Evolutionary conservation across 345 rosid species (phyloP).

Genomic region (Physaria fendleri): DNA sequence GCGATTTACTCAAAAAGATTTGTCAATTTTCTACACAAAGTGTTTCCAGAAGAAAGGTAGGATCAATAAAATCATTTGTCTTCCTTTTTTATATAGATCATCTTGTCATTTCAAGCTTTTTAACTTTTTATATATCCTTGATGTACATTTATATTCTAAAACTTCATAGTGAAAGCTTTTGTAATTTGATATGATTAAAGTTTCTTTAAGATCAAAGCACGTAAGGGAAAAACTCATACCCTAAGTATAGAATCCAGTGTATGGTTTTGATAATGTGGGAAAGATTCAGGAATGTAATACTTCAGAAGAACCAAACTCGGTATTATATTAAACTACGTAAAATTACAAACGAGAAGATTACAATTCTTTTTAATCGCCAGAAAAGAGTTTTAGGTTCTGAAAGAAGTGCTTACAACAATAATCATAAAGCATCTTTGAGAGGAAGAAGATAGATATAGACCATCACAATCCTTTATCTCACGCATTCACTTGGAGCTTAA

Average conservation of each 20-base stretch:
- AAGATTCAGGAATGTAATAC: no score
- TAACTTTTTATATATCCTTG: conserved; percentile 12
- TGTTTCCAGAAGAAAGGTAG: conserved; percentile 45
- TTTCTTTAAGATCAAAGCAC: conserved; percentile 7
- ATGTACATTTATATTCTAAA: conserved; percentile 9
- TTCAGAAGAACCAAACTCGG: no score
- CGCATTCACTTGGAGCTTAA: conserved; percentile 64
- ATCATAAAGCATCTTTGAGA: not conserved
- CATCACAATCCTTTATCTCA: not conserved
- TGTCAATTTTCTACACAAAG: conserved; percentile 59
- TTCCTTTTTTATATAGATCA: no score
- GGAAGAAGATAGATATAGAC: not conserved
- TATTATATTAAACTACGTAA: not conserved
- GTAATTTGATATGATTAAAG: not conserved
- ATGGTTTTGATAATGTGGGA: not conserved
- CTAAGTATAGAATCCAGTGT: no score
- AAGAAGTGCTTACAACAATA: not conserved
- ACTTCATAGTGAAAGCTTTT: conserved; percentile 5
- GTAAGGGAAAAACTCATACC: no score
- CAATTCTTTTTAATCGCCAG: not conserved
- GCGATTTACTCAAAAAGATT: conserved; percentile 62
- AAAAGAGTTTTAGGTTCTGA: not conserved
- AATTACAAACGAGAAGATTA: conserved; percentile 8
- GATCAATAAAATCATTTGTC: not conserved
- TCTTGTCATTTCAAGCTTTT: no score